Evolutionary conservation across 306 rosid species (phyloP), one percentile per base, ranked within the genome.

Genomic region (Senna tora): DNA sequence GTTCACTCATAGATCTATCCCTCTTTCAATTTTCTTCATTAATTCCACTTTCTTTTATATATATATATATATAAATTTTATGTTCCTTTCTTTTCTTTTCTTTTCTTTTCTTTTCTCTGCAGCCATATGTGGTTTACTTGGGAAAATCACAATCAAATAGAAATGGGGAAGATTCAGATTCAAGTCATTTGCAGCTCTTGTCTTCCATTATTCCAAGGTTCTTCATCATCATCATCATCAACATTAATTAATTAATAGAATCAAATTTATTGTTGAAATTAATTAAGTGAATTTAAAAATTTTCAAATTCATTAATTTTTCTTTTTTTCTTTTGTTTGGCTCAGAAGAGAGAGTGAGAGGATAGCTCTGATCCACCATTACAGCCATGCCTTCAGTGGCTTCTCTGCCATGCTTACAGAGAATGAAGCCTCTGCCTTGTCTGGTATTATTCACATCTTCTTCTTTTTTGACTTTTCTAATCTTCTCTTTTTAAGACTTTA

Each of bases 41-140:
- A n/a, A n/a, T n/a, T 49, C 28, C 14, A 45, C 19, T 10, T 22
- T 25, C 25, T 66, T 14, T 28, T 5, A 7, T 36, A 36, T 36
- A 36, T 33, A 33, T 33, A 33, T 33, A 33, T 33, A 33, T 2
- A 2, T 2, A 2, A 33, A 33, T 3, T 2, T 33, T 6, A 33
- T 6, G 3, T 33, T 25, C 30, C 3, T 25, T 25, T 25, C 30
- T 46, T 46, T 6, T 6, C 5, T 70, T 60, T 12, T 49, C 45
- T 7, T 51, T 15, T 41, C 22, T 75, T 63, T 15, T 52, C 51
- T 12, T 45, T 20, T 36, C 73, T 68, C 50, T 21, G 73, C 87
- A 87, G 88, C 90, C 84, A 62, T 84, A 85, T 74, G 82, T 88
- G 7, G 85, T 88, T 64, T 88, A 85, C 25, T 79, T 88, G 90